Evolutionary conservation across 148 eudicot species (phyloP).

Genomic region (Rhododendron mucronatum): DNA sequence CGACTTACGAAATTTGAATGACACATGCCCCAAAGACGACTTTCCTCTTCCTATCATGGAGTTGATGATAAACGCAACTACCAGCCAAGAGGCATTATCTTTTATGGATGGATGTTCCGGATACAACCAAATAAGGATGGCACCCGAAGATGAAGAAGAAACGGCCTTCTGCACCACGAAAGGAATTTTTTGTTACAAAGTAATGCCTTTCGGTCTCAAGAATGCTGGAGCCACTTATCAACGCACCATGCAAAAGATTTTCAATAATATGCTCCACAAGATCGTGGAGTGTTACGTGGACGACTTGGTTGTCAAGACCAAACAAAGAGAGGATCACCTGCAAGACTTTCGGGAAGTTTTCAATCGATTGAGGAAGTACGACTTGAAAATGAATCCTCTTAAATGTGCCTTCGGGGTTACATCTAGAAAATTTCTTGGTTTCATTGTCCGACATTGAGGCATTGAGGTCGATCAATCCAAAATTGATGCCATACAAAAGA

Average conservation of each 20-base stretch:
- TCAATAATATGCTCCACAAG: constrained; percentile 14
- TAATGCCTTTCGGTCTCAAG: constrained; percentile 15
- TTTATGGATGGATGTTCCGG: neutral
- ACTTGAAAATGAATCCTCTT: constrained; percentile 14
- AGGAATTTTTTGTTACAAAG: constrained; percentile 12
- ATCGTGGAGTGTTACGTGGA: constrained; percentile 9
- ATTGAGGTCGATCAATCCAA: constrained; percentile 18
- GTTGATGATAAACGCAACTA: neutral
- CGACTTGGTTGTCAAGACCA: constrained; percentile 14
- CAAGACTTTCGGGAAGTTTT: neutral
- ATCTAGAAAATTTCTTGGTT: constrained; percentile 6
- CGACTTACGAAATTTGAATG: neutral
- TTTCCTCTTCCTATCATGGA: constrained; percentile 6
- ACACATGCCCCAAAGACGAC: constrained; percentile 5
- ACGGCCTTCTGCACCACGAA: neutral
- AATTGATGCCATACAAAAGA: constrained; percentile 7
- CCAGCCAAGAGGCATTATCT: neutral
- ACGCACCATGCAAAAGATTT: constrained; percentile 14
- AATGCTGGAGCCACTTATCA: constrained; percentile 8
- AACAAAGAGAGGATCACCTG: neutral
- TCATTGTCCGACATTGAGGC: constrained; percentile 6
- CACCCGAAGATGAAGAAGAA: neutral
- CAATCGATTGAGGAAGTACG: neutral
- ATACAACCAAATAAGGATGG: neutral
- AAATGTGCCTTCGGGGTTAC: constrained; percentile 19